Conservation (phyloP, 352 stramenopile species). For the Pythium plurisporium region DNA sequence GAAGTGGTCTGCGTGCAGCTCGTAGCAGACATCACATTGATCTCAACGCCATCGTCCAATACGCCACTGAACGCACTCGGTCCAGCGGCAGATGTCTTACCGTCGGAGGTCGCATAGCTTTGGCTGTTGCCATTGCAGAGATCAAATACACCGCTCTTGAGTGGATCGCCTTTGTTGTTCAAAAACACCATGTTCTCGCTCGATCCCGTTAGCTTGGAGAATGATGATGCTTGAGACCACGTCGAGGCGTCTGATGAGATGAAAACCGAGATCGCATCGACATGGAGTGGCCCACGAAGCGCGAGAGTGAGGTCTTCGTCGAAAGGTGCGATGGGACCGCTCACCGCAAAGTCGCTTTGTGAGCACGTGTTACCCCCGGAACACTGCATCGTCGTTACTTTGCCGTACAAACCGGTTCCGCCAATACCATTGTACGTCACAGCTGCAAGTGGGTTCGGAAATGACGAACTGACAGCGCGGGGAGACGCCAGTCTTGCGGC, state of each 20-base stretch:
- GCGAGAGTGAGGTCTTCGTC: conserved; percentile 42
- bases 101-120: conserved; percentile 36
- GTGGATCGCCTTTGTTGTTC: conserved; percentile 41
- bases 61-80: conserved; percentile 23
- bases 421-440: conserved; percentile 31
- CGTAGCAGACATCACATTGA: conserved; percentile 41
- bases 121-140: conserved; percentile 41
- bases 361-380: conserved; percentile 12
- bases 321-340: conserved; percentile 33
- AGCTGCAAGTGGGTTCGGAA: conserved; percentile 9
- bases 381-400: conserved; percentile 31
- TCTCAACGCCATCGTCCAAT: conserved; percentile 31
- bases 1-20: conserved; percentile 14
- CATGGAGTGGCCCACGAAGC: conserved; percentile 34
- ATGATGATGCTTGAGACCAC: conserved; percentile 33
- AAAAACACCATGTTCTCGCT: conserved; percentile 46
- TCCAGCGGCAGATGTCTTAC: conserved; percentile 6
- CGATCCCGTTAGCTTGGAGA: conserved; percentile 17
- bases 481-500: too few species aligned
- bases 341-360: conserved; percentile 27
- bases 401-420: conserved; percentile 27
- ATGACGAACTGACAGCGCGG: too few species aligned
- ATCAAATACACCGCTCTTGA: conserved; percentile 33
- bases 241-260: conserved; percentile 6
- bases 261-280: conserved; percentile 43